Evolutionary conservation across 2,329 filamentous ascomycete species (phyloP).

Genomic region (Nemania sp.): DNA sequence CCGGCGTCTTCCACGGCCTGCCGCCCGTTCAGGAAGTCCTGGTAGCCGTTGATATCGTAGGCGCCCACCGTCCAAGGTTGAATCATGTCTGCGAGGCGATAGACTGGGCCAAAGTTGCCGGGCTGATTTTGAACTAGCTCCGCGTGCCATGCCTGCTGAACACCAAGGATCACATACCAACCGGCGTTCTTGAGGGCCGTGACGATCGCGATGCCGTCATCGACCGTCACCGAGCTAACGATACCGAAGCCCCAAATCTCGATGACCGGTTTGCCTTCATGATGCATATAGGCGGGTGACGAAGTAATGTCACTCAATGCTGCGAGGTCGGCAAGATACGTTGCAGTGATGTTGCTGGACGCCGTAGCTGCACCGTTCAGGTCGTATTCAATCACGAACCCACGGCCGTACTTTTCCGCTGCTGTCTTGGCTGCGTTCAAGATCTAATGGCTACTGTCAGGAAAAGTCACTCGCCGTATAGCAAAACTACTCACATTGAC

Average conservation of each 20-base stretch:
- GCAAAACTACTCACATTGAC: conserved; percentile 36
- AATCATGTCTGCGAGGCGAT: conserved; percentile 46
- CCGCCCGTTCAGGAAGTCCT: conserved; percentile 41
- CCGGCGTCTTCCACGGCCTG: conserved; percentile 43
- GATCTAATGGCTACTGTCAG: conserved; percentile 36
- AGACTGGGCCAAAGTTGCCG: conserved; percentile 43
- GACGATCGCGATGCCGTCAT: conserved; percentile 44
- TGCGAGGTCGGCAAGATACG: conserved; percentile 43
- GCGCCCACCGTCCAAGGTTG: conserved; percentile 48
- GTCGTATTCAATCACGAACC: conserved; percentile 47
- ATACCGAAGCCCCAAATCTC: conserved; percentile 48
- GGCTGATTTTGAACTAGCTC: conserved; percentile 43
- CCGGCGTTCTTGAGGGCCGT: conserved; percentile 45
- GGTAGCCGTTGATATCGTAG: conserved; percentile 42
- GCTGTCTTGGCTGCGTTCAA: conserved; percentile 41
- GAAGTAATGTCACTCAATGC: conserved; percentile 40
- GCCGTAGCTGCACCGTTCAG: conserved; percentile 41
- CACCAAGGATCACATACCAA: conserved; percentile 46
- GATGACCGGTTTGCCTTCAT: conserved; percentile 46
- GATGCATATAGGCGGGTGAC: conserved; percentile 46
- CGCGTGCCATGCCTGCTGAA: conserved; percentile 48
- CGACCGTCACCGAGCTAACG: conserved; percentile 39
- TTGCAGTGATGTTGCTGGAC: conserved; percentile 41
- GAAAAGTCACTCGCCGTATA: not conserved
- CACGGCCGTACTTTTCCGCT: conserved; percentile 46